A percentile compares a stretch with the other conserved stretches of the same genome.
phyloP scores from a whole-genome alignment of 2,329 filamentous ascomycete species.

The Tothia fuscella region DNA sequence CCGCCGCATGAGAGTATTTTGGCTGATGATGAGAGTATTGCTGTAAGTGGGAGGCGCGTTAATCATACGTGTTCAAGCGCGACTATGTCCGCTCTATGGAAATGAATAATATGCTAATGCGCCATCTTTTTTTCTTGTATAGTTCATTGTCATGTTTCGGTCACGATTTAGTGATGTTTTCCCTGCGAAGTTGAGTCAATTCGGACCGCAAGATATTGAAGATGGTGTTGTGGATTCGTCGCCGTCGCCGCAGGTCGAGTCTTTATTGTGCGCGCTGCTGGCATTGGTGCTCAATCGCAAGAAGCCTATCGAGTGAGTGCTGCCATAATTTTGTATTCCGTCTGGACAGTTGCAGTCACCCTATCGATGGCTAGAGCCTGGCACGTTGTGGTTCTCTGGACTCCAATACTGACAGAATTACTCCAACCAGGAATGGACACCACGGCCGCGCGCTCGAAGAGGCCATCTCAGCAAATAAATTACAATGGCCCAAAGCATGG shows the following conservation, averaged over 20 bases:
- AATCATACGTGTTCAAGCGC: conserved; percentile 23
- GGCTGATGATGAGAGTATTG: conserved; percentile 83
- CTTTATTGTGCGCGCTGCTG: conserved; percentile 78
- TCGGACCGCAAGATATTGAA: conserved; percentile 93
- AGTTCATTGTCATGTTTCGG: conserved; percentile 99
- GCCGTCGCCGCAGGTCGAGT: conserved; percentile 76
- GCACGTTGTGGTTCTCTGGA: conserved; percentile 7
- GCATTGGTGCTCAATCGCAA: conserved; percentile 88
- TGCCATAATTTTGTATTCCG: no score
- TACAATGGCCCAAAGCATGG: conserved; percentile 83
- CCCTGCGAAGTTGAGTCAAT: conserved; percentile 73
- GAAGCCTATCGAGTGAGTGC: conserved; percentile 83
- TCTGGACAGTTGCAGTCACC: no score
- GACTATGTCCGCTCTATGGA: conserved; percentile 13
- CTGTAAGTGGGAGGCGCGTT: conserved; percentile 52
- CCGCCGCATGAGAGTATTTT: conserved; percentile 83
- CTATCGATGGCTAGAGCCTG: background rate
- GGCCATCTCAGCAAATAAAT: conserved; percentile 70
- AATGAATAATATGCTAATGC: conserved; percentile 17
- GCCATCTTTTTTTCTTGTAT: conserved; percentile 17
- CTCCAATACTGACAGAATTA: conserved; percentile 21
- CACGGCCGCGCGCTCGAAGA: conserved; percentile 91
- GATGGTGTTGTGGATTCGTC: conserved; percentile 64
- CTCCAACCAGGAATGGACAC: conserved; percentile 61
- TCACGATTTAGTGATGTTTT: conserved; percentile 86